Evolutionary conservation across 2,329 filamentous ascomycete genomes (phyloP).

Genomic region (Pestalotiopsis sp.): DNA sequence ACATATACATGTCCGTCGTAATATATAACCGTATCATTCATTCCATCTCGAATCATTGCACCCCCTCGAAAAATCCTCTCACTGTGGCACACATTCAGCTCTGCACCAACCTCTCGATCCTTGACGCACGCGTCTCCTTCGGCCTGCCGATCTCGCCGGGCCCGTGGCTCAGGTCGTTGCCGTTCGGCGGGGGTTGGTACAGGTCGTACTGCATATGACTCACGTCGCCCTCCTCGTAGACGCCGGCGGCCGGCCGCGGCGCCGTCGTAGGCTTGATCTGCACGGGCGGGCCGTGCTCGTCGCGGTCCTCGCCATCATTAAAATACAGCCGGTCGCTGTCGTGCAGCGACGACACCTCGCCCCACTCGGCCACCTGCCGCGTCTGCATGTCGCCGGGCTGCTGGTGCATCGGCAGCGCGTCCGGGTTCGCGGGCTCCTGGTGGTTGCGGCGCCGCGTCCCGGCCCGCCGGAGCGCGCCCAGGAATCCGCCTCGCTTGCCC

Average conservation of each 20-base stretch:
- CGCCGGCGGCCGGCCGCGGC: neutral
- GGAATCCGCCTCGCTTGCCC: neutral
- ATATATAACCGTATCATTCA: neutral
- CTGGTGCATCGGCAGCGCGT: constrained; percentile 2
- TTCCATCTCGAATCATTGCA: neutral
- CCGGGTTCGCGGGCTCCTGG: neutral
- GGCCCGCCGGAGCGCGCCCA: neutral
- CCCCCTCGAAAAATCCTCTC: no score
- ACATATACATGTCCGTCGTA: neutral
- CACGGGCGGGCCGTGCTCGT: constrained; percentile 2
- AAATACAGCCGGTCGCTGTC: constrained; percentile 7
- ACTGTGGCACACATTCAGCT: neutral
- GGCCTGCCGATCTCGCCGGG: neutral
- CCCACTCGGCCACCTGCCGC: neutral
- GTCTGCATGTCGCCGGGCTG: constrained; percentile 7
- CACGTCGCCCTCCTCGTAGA: neutral
- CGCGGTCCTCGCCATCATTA: neutral
- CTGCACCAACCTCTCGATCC: constrained; percentile 5
- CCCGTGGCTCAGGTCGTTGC: constrained; percentile 1
- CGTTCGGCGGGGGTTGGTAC: neutral
- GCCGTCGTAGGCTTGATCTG: constrained; percentile 6
- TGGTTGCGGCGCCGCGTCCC: neutral
- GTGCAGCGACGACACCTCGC: constrained; percentile 5
- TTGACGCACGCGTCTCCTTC: neutral
- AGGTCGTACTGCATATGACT: constrained; percentile 1